phyloP scores from a whole-genome alignment of 805 yeast species.

The Cyberlindnera amylophila region DNA sequence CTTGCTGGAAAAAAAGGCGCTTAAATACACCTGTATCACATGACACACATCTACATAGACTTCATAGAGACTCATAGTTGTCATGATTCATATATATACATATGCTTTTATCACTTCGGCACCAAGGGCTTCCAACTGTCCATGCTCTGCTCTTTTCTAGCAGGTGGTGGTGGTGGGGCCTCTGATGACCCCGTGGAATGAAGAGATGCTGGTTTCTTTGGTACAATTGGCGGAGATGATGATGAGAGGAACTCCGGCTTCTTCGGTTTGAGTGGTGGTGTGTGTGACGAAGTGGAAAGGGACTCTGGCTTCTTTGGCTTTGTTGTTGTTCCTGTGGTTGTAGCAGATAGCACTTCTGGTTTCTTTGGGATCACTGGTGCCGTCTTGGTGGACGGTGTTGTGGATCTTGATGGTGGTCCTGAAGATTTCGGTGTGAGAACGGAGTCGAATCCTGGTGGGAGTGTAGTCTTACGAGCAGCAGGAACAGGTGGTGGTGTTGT shows the following conservation, averaged over 20 bases:
- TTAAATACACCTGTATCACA: no score
- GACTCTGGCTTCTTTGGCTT: slow-evolving; percentile 1
- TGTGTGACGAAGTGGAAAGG: not conserved
- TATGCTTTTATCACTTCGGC: slow-evolving; percentile 9
- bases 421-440: slow-evolving; percentile 34
- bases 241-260: slow-evolving; percentile 5
- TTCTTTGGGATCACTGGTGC: slow-evolving; percentile 18
- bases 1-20: no score
- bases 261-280: slow-evolving; percentile 7
- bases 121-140: slow-evolving; percentile 22
- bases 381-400: slow-evolving; percentile 10
- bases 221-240: not conserved
- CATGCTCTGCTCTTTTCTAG: slow-evolving; percentile 14
- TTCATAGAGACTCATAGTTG: no score
- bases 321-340: not conserved
- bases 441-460: slow-evolving; percentile 36
- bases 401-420: slow-evolving; percentile 19
- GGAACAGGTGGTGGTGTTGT: slow-evolving; percentile 31
- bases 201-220: slow-evolving; percentile 7
- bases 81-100: no score
- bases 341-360: slow-evolving; percentile 11
- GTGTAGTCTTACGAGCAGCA: slow-evolving; percentile 27
- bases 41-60: no score
- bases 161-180: slow-evolving; percentile 17
- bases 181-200: slow-evolving; percentile 2